phyloP scores from a whole-genome alignment of 1,139 yeast genomes.

The Yamadazyma trypodendri region DNA sequence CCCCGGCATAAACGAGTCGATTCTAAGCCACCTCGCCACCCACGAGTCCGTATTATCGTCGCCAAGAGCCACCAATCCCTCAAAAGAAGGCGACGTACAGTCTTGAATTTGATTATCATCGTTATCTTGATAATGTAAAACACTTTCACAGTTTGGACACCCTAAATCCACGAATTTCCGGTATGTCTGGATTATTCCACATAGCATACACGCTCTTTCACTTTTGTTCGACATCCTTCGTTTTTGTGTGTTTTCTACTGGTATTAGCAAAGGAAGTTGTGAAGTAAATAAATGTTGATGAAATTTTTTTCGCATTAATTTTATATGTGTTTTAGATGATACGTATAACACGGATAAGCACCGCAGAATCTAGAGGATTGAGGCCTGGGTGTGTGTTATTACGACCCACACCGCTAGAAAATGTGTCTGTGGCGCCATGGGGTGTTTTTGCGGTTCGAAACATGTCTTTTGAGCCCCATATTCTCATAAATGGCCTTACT shows the following conservation, averaged over 20 bases:
- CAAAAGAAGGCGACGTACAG: constrained; percentile 95
- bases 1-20: constrained; percentile 87
- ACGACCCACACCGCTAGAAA: background rate
- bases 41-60: constrained; percentile 80
- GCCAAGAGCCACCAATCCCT: constrained; percentile 90
- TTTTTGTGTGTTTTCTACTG: background rate
- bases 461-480: constrained; percentile 13
- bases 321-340: background rate
- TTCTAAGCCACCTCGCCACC: constrained; percentile 97
- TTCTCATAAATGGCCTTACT: constrained; percentile 27
- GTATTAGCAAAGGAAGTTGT: background rate
- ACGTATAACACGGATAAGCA: background rate
- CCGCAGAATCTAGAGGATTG: background rate
- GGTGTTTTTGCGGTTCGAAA: constrained; percentile 3
- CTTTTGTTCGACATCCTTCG: constrained; percentile 53
- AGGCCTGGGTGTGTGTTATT: background rate
- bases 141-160: constrained; percentile 97
- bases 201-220: constrained; percentile 96
- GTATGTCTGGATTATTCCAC: constrained; percentile 86
- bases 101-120: constrained; percentile 85
- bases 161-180: constrained; percentile 75
- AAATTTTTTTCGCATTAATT: background rate
- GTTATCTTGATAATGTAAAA: constrained; percentile 71
- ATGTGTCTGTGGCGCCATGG: background rate
- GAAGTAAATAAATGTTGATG: background rate